Evolutionary conservation across 331 rosid genomes (phyloP).

Genomic region (Malus hybrid): DNA sequence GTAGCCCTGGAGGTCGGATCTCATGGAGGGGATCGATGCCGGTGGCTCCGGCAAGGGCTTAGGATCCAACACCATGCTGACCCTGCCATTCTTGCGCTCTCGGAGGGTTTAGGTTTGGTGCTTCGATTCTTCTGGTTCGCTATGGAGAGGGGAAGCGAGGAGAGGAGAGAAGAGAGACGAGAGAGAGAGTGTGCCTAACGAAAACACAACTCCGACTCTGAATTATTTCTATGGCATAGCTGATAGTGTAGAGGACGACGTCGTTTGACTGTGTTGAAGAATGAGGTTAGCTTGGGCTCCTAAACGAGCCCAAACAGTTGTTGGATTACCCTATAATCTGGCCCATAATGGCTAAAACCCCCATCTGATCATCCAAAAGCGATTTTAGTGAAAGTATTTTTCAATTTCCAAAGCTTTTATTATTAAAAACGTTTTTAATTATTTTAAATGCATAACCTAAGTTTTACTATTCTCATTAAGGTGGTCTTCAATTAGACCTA

Average conservation of each 20-base stretch:
- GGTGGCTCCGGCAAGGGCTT: constrained; percentile 65
- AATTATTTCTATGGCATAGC: not conserved
- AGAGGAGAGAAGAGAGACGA: no score
- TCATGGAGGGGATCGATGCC: constrained; percentile 40
- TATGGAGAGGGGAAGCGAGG: not conserved
- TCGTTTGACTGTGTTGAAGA: not conserved
- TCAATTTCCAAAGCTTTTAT: no score
- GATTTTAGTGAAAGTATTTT: no score
- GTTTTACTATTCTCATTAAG: no score
- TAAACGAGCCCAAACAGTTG: not conserved
- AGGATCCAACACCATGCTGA: constrained; percentile 70
- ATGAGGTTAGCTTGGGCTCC: not conserved
- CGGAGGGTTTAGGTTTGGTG: not conserved
- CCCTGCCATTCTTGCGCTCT: constrained; percentile 50
- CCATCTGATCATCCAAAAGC: no score
- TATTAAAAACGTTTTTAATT: no score
- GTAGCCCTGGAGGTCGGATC: constrained; percentile 42
- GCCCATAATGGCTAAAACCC: not conserved
- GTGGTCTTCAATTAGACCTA: no score
- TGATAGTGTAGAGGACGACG: not conserved
- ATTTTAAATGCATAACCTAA: no score
- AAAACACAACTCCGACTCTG: not conserved
- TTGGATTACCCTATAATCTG: not conserved
- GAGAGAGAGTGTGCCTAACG: constrained; percentile 4
- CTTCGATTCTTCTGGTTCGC: not conserved